These are phyloP conservation scores for Neofusicoccum parvum DNA, from an alignment of 2,329 filamentous ascomycete species.

Conservation along the genomic window DNA sequence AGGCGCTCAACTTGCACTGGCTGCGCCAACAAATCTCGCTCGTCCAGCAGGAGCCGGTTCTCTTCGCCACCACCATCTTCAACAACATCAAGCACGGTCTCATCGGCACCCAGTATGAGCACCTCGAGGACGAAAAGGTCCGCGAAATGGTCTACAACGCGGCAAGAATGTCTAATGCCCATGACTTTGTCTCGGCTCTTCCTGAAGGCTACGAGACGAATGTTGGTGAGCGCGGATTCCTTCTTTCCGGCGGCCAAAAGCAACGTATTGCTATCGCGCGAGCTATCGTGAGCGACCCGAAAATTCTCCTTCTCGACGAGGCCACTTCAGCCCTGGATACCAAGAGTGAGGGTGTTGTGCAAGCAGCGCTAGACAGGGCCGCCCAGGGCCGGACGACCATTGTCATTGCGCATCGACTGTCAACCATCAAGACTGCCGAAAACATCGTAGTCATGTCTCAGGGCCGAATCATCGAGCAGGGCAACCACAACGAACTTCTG, in stretches of 20 bases:
- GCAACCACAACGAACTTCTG: slow-evolving; percentile 76
- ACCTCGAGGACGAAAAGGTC: slow-evolving; percentile 65
- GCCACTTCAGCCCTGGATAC: slow-evolving; percentile 89
- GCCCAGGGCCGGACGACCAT: slow-evolving; percentile 85
- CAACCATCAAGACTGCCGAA: slow-evolving; percentile 85
- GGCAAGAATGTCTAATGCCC: slow-evolving; percentile 84
- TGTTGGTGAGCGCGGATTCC: slow-evolving; percentile 85
- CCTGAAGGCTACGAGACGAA: slow-evolving; percentile 88
- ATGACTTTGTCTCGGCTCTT: slow-evolving; percentile 78
- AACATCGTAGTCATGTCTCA: slow-evolving; percentile 89
- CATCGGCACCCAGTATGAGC: slow-evolving; percentile 75
- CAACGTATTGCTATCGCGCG: slow-evolving; percentile 90
- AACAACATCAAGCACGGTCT: slow-evolving; percentile 85
- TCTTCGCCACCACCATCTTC: slow-evolving; percentile 83
- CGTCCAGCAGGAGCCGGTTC: slow-evolving; percentile 84
- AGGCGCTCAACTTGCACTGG: slow-evolving; percentile 80
- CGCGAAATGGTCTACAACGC: slow-evolving; percentile 71
- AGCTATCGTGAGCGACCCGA: slow-evolving; percentile 83
- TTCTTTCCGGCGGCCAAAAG: slow-evolving; percentile 89
- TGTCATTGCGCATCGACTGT: slow-evolving; percentile 87
- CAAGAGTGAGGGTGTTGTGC: slow-evolving; percentile 88
- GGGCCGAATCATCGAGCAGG: slow-evolving; percentile 82
- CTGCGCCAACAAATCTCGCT: slow-evolving; percentile 84
- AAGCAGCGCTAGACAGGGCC: slow-evolving; percentile 82
- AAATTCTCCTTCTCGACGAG: slow-evolving; percentile 85